phyloP scores from a whole-genome alignment of 768 basidiomycete species.

The Phylloporus sp. region DNA sequence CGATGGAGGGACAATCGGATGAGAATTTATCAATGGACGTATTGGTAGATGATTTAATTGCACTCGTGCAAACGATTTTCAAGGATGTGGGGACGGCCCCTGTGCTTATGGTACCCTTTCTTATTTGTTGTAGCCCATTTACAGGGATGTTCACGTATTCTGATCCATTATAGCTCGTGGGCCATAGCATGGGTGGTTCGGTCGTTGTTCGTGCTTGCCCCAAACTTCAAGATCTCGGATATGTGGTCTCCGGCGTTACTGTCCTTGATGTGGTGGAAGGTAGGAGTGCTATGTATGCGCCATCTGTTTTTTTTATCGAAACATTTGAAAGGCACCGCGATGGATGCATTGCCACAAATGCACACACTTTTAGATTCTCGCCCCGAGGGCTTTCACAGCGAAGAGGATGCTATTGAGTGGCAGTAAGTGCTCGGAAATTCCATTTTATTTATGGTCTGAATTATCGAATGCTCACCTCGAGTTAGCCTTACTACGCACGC shows the following conservation, averaged over 20 bases:
- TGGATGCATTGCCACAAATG: constrained; percentile 94
- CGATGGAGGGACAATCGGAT: constrained; percentile 19
- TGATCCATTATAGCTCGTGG: constrained; percentile 58
- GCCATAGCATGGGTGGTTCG: constrained; percentile 96
- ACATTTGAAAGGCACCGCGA: constrained; percentile 64
- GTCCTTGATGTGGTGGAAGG: constrained; percentile 92
- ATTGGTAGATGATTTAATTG: constrained; percentile 71
- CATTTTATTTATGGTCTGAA: background rate
- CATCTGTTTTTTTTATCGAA: background rate
- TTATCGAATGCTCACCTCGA: background rate
- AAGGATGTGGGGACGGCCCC: constrained; percentile 62
- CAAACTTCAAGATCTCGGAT: constrained; percentile 60
- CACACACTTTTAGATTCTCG: constrained; percentile 78
- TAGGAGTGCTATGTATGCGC: constrained; percentile 22
- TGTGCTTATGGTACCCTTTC: constrained; percentile 56
- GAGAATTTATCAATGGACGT: constrained; percentile 60
- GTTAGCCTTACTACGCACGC: constrained; percentile 73
- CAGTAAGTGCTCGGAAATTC: constrained; percentile 62
- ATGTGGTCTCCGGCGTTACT: constrained; percentile 69
- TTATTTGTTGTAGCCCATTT: background rate
- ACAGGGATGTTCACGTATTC: background rate
- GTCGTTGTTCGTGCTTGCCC: constrained; percentile 75
- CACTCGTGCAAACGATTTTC: constrained; percentile 65
- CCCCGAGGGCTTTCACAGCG: constrained; percentile 78
- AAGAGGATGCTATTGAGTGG: constrained; percentile 91